Conservation (phyloP, 768 basidiomycete species). For the Xanthoconium purpureum region DNA sequence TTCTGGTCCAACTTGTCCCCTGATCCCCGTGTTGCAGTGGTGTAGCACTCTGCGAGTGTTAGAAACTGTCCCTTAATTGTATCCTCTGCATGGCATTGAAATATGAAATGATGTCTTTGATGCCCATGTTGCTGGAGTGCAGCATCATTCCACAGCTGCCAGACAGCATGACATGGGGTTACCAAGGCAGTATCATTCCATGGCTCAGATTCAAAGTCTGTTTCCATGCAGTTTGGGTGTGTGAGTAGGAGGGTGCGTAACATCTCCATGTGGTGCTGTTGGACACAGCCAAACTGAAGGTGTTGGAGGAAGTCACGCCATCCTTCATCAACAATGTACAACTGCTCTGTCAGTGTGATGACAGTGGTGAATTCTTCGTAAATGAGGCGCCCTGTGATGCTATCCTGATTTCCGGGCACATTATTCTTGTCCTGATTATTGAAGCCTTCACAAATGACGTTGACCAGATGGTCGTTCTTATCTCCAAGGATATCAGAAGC, state of each 20-base stretch:
- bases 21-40: background rate
- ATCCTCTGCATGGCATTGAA: background rate
- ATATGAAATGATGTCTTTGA: background rate
- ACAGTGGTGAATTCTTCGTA: background rate
- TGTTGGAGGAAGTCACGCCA: background rate
- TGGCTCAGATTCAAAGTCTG: background rate
- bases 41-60: background rate
- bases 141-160: background rate
- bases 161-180: background rate
- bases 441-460: too few relatives aligned
- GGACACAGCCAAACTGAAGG: background rate
- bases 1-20: too few relatives aligned
- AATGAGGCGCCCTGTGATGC: background rate
- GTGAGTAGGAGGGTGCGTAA: background rate
- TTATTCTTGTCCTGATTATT: too few relatives aligned
- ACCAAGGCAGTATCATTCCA: background rate
- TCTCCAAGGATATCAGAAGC: too few relatives aligned
- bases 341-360: background rate
- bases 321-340: background rate
- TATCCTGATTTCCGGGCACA: too few relatives aligned
- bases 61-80: background rate
- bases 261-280: background rate
- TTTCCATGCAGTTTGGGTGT: background rate
- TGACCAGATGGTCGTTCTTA: too few relatives aligned
- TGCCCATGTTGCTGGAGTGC: background rate